phyloP scores from a whole-genome alignment of 2,329 filamentous ascomycete species.

The Colletotrichum chlorophyti region DNA sequence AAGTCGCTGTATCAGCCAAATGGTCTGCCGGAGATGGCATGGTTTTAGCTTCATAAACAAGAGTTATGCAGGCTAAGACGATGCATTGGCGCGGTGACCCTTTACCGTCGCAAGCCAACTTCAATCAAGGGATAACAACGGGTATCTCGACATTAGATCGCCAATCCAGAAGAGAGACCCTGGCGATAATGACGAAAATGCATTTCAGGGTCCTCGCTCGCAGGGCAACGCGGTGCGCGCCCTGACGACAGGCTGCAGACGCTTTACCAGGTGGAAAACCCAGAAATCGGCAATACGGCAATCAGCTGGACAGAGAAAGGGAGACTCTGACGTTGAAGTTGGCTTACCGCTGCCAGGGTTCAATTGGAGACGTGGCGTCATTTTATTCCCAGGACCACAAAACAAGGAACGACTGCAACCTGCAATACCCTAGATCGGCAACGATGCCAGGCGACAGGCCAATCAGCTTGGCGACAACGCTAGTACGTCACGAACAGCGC shows the following conservation, averaged over 20 bases:
- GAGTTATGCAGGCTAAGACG: slow-evolving; percentile 1
- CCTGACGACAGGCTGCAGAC: slow-evolving; percentile 12
- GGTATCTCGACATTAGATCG: slow-evolving; percentile 2
- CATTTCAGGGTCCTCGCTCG: slow-evolving; percentile 1
- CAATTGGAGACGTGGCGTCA: slow-evolving; percentile 25
- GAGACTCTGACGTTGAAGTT: slow-evolving; percentile 21
- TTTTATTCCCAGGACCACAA: slow-evolving; percentile 22
- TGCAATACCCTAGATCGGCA: slow-evolving; percentile 24
- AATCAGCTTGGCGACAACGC: slow-evolving; percentile 17
- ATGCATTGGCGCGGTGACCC: slow-evolving; percentile 11
- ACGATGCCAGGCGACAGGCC: slow-evolving; percentile 2
- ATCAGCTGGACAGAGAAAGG: slow-evolving; percentile 3
- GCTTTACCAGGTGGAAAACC: not conserved
- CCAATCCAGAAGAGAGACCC: not conserved
- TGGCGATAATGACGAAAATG: slow-evolving; percentile 11
- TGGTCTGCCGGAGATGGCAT: slow-evolving; percentile 8
- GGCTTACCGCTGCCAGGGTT: slow-evolving; percentile 7
- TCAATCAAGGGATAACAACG: not conserved
- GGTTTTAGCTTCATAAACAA: slow-evolving; percentile 12
- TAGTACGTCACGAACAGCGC: slow-evolving; percentile 12
- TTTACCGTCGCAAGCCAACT: not conserved
- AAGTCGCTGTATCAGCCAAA: slow-evolving; percentile 3
- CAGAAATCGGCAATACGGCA: slow-evolving; percentile 7
- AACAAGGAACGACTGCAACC: slow-evolving; percentile 24
- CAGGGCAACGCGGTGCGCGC: not conserved